Evolutionary conservation across 2,329 filamentous ascomycete genomes (phyloP), one percentile per base, ranked within the genome.

Genomic region (Cryphonectria japonica): DNA sequence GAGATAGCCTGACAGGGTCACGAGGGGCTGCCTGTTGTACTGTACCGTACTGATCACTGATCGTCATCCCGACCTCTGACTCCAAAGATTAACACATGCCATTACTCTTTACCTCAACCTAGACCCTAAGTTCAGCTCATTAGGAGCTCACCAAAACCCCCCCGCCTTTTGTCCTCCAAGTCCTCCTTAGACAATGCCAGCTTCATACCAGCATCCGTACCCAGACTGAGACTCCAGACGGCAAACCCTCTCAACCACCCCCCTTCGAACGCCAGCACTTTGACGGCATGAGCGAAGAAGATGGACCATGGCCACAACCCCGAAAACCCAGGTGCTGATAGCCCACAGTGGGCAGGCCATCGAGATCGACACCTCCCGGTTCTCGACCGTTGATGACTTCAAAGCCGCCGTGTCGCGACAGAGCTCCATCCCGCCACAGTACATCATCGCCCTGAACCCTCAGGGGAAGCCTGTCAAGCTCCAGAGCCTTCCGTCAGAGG

Each of bases 281-380:
- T 19, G 41, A 65, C 63, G 41, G 43, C 63, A 50, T 43, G 63
- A 52, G 43, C 63, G 63, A 22, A 52, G 43, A 65, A 65, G 63
- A 65, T 65, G 63, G 63, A 52, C 41, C 41, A 65, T 65, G 63
- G 63, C 63, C 63, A 65, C 63, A 52, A 43, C 26, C 39, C 46
- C 67, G n/a, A 52, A 26, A 32, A 29, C 46, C 63, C 83, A 83
- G 78, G 86, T 87, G 85, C 83, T 83, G n/a, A 63, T 52, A 62
- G 94, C 94, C 87, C 95, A 97, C 84, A 94, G 93, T 82, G 95
- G 95, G 85, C 91, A 94, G 86, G 91, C 92, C 83, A 87, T 97
- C 79, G 87, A 91, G 80, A 88, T 93, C 80, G 93, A 97, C 83
- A 89, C 91, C 75, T 87, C 90, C 74, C 88, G 90, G 79, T 92